Percentiles rank a stretch among this genome's conserved stretches.
Evolutionary conservation across 495 filamentous ascomycete genomes (phyloP).

Genomic region (Penicillium turbatum): DNA sequence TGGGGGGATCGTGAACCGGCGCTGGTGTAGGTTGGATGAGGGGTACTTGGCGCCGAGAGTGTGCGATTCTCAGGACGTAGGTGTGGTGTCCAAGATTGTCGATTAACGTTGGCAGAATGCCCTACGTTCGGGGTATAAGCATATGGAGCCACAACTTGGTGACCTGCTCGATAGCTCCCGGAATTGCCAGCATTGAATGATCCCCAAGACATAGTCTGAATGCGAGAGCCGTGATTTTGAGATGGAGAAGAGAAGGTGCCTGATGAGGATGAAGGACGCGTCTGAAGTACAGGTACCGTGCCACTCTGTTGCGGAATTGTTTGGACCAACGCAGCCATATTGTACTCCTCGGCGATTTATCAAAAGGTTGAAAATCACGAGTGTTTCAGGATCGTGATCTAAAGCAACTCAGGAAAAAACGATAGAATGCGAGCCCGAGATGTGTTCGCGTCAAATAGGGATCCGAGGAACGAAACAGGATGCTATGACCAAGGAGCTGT

Average conservation of each 20-base stretch:
- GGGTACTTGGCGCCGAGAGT: constrained; percentile 57
- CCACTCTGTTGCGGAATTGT: constrained; percentile 78
- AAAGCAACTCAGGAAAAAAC: constrained; percentile 20
- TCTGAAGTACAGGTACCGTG: constrained; percentile 77
- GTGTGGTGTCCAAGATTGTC: constrained; percentile 57
- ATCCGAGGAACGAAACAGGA: constrained; percentile 15
- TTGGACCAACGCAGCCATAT: constrained; percentile 90
- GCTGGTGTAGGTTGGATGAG: constrained; percentile 40
- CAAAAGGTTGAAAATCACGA: constrained; percentile 15
- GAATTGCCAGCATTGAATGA: constrained; percentile 56
- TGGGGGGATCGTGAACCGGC: constrained; percentile 48
- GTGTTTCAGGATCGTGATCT: constrained; percentile 17
- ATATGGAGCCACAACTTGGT: constrained; percentile 72
- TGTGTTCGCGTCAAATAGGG: constrained; percentile 10
- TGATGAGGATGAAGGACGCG: constrained; percentile 71
- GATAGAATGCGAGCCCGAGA: background rate
- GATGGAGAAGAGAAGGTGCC: constrained; percentile 40
- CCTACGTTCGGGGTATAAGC: constrained; percentile 74
- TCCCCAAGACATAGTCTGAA: constrained; percentile 58
- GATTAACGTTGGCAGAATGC: constrained; percentile 47
- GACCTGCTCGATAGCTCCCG: constrained; percentile 63
- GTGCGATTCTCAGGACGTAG: constrained; percentile 64
- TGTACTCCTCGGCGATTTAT: constrained; percentile 31
- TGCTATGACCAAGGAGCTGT: constrained; percentile 14
- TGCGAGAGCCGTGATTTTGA: constrained; percentile 45